Base-by-base conservation (phyloP, 129 eudicot genomes). In the Pseudognaphalium luteoalbum region DNA sequence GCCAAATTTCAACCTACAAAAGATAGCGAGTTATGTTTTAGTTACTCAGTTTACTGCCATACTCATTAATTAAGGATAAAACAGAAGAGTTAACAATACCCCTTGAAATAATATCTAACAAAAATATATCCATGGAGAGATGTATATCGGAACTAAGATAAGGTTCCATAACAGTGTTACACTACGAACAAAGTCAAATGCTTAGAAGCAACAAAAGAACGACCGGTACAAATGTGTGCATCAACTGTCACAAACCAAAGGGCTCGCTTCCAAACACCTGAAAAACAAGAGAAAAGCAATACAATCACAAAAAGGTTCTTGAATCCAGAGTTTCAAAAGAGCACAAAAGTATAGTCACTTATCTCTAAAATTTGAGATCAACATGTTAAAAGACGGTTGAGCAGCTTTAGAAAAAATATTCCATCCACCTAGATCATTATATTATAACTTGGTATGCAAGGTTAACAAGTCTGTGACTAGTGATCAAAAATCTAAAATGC, bases 131-230 rank as follows among this genome's bases (percentile, higher is more conserved):
- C 6, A 14, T 47, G 54, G 32, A 33, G 68, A 63, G 32, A 35
- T 35, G 6, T 52, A 54, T 34, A 39, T 20, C 15, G 17, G 19
- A 56, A 72, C 76, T 47, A 47, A 14, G n/a, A 47, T 57, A 56
- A 19, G 20, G 33, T 72, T 72, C 76, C 51, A 57, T 20, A 19
- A 57, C 67, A 32, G 35, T 57, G 32, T 19, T 72, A 37, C 62
- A 72, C 33, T 25, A 32, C 20, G 11, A 67, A 37, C 15, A 17
- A 19, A 17, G 19, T 37, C 21, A 47, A 8, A 68, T 68, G 58
- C 73, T 68, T 47, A 0, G 19, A 4, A 19, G n/a, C 17, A 47
- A 47, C 54, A 47, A 37, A n/a, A 37, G 28, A 3, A 67, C 41
- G 9, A 20, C 54, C 1, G 51, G 71, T 66, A 20, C 1, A 47